Percentiles rank a stretch among this genome's conserved stretches.
phyloP scores from a whole-genome alignment of 2,329 filamentous ascomycete species.

The Fusarium sp. region DNA sequence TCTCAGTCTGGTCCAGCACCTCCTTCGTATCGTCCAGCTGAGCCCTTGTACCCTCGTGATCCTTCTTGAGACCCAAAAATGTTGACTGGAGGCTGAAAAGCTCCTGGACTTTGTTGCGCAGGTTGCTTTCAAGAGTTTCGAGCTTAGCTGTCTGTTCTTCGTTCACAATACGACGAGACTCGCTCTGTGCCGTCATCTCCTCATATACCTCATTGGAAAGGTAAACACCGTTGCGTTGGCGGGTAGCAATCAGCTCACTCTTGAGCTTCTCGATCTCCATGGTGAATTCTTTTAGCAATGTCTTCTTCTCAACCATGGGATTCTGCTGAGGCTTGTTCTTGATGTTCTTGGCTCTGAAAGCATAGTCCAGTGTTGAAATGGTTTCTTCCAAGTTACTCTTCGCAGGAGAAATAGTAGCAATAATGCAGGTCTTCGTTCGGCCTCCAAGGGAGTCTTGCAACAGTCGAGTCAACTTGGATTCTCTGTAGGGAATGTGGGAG shows the following conservation, averaged over 20 bases:
- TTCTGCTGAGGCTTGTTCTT: conserved; percentile 98
- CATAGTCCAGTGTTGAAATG: conserved; percentile 97
- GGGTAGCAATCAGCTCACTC: conserved; percentile 89
- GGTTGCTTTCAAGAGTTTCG: conserved; percentile 88
- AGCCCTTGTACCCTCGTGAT: conserved; percentile 80
- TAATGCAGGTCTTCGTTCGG: conserved; percentile 97
- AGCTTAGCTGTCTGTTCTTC: conserved; percentile 95
- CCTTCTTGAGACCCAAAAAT: conserved; percentile 89
- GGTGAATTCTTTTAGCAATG: conserved; percentile 88
- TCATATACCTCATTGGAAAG: conserved; percentile 89
- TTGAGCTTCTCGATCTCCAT: conserved; percentile 94
- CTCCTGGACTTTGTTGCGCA: conserved; percentile 94
- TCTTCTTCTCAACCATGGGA: conserved; percentile 91
- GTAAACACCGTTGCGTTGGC: conserved; percentile 95
- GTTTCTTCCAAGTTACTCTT: conserved; percentile 98
- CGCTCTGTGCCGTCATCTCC: conserved; percentile 89
- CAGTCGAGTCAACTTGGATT: conserved; percentile 94
- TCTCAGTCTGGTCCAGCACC: conserved; percentile 87
- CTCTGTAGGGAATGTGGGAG: conserved; percentile 88
- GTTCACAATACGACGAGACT: conserved; percentile 88
- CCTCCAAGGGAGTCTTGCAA: conserved; percentile 97
- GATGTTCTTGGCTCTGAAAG: conserved; percentile 98
- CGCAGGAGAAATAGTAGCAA: conserved; percentile 93
- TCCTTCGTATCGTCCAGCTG: conserved; percentile 82
- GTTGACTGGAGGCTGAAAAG: conserved; percentile 86